A percentile compares a stretch with the other conserved stretches of the same genome.
These are phyloP conservation scores for Petunia hybrid DNA, from an alignment of 305 asterid genomes.

Conservation along the genomic window DNA sequence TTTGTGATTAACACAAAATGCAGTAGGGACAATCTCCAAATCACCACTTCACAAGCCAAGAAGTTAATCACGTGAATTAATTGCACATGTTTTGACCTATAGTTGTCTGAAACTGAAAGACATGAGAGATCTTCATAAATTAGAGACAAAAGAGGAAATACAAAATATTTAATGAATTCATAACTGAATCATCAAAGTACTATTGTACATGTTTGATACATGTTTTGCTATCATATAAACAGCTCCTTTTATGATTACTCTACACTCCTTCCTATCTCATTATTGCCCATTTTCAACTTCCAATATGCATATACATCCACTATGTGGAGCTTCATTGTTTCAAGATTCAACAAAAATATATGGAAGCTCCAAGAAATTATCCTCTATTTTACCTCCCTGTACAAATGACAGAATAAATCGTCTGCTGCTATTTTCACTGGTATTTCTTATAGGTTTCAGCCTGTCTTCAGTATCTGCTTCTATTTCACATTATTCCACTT, in stretches of 20 bases:
- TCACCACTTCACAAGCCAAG: no score
- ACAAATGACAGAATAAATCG: conserved; percentile 30
- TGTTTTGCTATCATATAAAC: conserved; percentile 26
- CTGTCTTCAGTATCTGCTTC: not conserved
- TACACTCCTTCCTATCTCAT: not conserved
- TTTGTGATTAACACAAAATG: no score
- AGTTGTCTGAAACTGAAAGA: no score
- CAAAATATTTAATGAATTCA: not conserved
- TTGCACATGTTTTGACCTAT: no score
- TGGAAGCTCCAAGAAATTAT: conserved; percentile 22
- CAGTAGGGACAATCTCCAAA: no score
- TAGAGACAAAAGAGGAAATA: not conserved
- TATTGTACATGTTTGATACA: not conserved
- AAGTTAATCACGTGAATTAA: no score
- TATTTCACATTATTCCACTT: not conserved
- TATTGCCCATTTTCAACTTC: not conserved
- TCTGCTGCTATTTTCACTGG: conserved; percentile 16
- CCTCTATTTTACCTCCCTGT: conserved; percentile 27
- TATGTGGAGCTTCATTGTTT: conserved; percentile 33
- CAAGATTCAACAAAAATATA: not conserved
- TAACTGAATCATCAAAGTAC: conserved; percentile 17
- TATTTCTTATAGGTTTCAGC: not conserved
- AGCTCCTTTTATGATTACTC: conserved; percentile 22
- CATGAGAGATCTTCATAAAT: not conserved
- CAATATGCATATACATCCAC: not conserved